Base-by-base conservation (phyloP, 345 rosid species). In the Citrus maxima region DNA sequence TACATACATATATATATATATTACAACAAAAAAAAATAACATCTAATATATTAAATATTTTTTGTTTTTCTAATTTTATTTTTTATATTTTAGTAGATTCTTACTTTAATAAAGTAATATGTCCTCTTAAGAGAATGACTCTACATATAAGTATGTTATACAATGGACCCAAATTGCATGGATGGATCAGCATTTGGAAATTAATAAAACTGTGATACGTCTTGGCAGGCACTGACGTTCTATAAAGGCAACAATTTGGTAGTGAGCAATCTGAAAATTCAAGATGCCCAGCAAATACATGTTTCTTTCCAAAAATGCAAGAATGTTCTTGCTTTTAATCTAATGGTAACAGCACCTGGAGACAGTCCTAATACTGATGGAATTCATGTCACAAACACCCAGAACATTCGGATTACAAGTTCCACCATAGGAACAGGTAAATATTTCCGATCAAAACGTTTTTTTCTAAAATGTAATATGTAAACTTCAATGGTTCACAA, bases 361-460 rank as follows among this genome's bases (percentile, higher is more conserved):
- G 65, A 83, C 42, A 92, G 97, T 78, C 98, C 98, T 7, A 95
- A 95, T 85, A 95, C 98, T 0, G 98, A 93, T 62, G 98, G 98
- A 42, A 95, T 95, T 79, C 98, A 95, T 77, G 80, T 93, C 76
- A 85, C 95, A 1, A 40, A 75, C 25, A 91, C 93, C 55, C 87
- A 87, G 71, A 89, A 93, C 78, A 95, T 93, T 74, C 84, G 51
- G 24, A 84, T 95, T 60, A 75, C 86, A n/a, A 77, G 72, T 42
- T 86, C 85, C n/a, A 63, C 74, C 67, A 87, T 93, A 21, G 90
- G 89, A 69, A 92, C 98, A 78, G 98, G 98, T 90, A 73, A 24
- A 1, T 10, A 24, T 8, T 2, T n/a, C 2, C 22, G 0, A 4
- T 19, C 27, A 0, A 5, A 32, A 16, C 2, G 1, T 51, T 51